These are phyloP conservation scores for Cyclaneusma minus DNA, from an alignment of 2,329 filamentous ascomycete genomes.

Conservation along the genomic window DNA sequence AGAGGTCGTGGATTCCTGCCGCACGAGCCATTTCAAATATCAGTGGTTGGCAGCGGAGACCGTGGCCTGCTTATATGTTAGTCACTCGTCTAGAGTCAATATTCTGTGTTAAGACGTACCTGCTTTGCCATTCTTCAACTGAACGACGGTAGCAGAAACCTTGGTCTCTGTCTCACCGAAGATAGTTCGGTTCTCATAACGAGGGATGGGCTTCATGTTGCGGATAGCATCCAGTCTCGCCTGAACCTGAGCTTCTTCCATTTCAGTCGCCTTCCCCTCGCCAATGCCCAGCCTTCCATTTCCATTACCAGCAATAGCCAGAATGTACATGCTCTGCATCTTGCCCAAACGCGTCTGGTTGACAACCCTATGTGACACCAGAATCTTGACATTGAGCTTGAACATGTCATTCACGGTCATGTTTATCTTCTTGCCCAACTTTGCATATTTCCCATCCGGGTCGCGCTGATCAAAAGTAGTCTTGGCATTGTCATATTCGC, in stretches of 20 bases:
- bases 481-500: conserved; percentile 2
- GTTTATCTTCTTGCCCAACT: conserved; percentile 32
- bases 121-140: conserved; percentile 69
- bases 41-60: conserved; percentile 75
- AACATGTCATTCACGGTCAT: conserved; percentile 35
- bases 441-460: conserved; percentile 17
- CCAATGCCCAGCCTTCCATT: conserved; percentile 79
- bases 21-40: conserved; percentile 91
- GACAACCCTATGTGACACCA: conserved; percentile 59
- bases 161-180: conserved; percentile 75
- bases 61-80: conserved; percentile 51
- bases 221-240: conserved; percentile 69
- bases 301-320: conserved; percentile 75
- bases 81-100: background rate
- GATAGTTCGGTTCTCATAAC: conserved; percentile 87
- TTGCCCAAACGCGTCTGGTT: conserved; percentile 98
- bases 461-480: conserved; percentile 14
- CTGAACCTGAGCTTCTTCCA: conserved; percentile 50
- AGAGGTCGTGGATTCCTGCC: conserved; percentile 74
- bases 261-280: conserved; percentile 74
- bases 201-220: conserved; percentile 82
- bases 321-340: conserved; percentile 58
- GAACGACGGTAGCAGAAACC: conserved; percentile 73
- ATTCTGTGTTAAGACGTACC: conserved; percentile 38
- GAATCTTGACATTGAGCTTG: conserved; percentile 47